Percentiles rank a stretch among this genome's conserved stretches.
These are phyloP conservation scores for Populus alba DNA, from an alignment of 345 rosid species.

Conservation along the genomic window DNA sequence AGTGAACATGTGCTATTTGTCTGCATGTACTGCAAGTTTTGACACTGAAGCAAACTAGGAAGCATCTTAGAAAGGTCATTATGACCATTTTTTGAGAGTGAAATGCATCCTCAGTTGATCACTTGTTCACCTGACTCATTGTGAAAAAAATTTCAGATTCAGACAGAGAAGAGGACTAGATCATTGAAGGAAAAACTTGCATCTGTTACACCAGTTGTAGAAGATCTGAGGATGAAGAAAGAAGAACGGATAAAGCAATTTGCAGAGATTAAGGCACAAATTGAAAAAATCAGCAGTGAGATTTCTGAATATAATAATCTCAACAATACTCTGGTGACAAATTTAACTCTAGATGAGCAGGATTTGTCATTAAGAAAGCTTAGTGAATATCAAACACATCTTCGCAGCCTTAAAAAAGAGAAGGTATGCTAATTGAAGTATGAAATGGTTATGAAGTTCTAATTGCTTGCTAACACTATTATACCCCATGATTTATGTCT, in stretches of 20 bases:
- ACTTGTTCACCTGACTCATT: background rate
- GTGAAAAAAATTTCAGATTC: conserved; percentile 38
- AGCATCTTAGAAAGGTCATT: background rate
- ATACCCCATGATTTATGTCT: no score
- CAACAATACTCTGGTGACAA: conserved; percentile 34
- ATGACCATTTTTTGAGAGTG: background rate
- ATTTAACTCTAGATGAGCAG: conserved; percentile 60
- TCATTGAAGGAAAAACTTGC: conserved; percentile 82
- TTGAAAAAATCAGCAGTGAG: conserved; percentile 80
- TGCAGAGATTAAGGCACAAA: conserved; percentile 62
- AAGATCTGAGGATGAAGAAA: conserved; percentile 69
- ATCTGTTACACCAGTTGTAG: conserved; percentile 68
- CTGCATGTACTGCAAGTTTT: background rate
- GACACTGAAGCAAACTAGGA: background rate
- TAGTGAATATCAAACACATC: conserved; percentile 73
- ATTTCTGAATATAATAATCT: conserved; percentile 62
- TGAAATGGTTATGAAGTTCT: background rate
- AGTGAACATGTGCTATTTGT: background rate
- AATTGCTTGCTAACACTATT: background rate
- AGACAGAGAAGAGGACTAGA: conserved; percentile 47
- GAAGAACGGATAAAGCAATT: conserved; percentile 81
- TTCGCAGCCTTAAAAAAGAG: conserved; percentile 75
- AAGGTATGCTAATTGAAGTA: conserved; percentile 47
- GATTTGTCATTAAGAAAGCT: conserved; percentile 85
- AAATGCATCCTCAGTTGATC: background rate